Conservation (phyloP, 2,329 filamentous ascomycete genomes). For the Aureobasidium leucospermi region DNA sequence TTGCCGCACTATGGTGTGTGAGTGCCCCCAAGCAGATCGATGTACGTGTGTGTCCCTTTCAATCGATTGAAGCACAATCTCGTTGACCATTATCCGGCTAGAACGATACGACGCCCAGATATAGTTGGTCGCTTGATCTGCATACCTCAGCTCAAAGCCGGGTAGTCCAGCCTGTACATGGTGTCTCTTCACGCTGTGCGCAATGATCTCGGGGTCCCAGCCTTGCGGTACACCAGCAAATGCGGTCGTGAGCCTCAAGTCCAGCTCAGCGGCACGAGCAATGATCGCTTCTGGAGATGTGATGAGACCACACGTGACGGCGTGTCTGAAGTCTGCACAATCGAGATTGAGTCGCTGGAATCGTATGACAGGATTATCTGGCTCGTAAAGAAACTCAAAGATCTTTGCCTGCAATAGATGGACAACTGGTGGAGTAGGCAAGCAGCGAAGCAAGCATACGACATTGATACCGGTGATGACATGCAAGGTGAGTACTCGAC, state of each 20-base stretch:
- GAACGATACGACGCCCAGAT: neutral
- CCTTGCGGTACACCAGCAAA: neutral
- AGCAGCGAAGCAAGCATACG: neutral
- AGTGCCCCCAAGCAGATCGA: neutral
- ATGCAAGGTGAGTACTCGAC: neutral
- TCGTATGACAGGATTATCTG: neutral
- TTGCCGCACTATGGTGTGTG: neutral
- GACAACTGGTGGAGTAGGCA: neutral
- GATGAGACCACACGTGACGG: neutral
- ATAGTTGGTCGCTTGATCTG: neutral
- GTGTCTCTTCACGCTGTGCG: neutral
- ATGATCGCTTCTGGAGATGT: neutral
- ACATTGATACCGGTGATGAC: neutral
- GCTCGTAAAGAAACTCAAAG: neutral
- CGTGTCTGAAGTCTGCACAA: neutral
- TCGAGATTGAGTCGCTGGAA: neutral
- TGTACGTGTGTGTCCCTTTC: neutral
- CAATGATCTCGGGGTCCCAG: neutral
- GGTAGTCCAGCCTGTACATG: neutral
- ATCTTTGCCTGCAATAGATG: neutral
- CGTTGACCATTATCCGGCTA: neutral
- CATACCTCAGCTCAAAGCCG: neutral
- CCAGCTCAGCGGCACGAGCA: neutral
- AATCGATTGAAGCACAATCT: neutral
- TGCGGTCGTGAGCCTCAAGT: neutral